Percentiles rank a stretch among this genome's conserved stretches.
Conservation (phyloP, 257 asterid genomes). For the Solanum megistacrolobum region DNA sequence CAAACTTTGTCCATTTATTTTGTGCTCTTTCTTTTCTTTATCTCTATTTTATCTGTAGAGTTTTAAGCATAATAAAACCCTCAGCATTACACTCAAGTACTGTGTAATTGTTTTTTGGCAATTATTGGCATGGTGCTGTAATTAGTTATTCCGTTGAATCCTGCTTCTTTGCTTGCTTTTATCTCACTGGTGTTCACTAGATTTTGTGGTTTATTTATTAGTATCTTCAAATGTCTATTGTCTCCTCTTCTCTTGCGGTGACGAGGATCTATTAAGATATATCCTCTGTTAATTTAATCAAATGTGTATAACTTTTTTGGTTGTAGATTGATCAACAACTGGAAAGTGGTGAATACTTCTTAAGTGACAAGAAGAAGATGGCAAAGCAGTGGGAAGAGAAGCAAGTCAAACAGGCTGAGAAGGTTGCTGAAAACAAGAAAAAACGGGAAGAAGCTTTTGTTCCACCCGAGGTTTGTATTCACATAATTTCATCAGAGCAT, state of each 20-base stretch:
- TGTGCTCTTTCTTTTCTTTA: neutral
- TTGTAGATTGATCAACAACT: slow-evolving; percentile 69
- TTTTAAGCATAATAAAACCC: neutral
- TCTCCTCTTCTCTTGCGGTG: neutral
- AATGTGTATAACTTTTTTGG: neutral
- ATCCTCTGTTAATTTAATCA: neutral
- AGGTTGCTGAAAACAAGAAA: slow-evolving; percentile 60
- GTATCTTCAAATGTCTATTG: neutral
- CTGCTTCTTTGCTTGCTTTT: neutral
- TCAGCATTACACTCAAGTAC: neutral
- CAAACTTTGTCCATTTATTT: neutral
- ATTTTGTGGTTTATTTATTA: neutral
- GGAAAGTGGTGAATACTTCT: slow-evolving; percentile 89
- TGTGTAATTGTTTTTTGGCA: neutral
- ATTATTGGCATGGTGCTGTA: neutral
- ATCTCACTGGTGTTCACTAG: neutral
- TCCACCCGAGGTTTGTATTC: slow-evolving; percentile 73
- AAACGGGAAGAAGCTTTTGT: slow-evolving; percentile 71
- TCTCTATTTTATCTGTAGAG: neutral
- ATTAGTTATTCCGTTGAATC: neutral
- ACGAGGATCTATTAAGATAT: neutral
- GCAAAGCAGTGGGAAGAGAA: slow-evolving; percentile 85
- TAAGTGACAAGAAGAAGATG: slow-evolving; percentile 60
- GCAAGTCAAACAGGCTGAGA: slow-evolving; percentile 82
- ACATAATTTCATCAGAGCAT: neutral